Evolutionary conservation across 768 basidiomycete genomes (phyloP), one percentile per base, ranked within the genome.

Genomic region (Hortiboletus campestris): DNA sequence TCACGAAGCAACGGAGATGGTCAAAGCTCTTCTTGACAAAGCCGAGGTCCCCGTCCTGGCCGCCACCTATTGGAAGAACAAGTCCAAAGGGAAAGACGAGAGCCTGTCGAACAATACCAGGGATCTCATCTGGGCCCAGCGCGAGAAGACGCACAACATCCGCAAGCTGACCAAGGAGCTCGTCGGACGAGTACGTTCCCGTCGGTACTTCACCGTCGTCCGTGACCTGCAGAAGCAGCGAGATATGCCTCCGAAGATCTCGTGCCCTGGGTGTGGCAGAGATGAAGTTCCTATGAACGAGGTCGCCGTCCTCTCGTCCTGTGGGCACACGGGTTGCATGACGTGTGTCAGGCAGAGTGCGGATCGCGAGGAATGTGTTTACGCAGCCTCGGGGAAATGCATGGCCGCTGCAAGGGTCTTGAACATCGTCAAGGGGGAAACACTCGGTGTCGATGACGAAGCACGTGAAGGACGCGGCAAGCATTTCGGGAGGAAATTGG

Each of bases 181-280:
- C 48, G 86, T 91, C 28, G 93, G 92, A 31, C 89, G 94, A 46
- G 84, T 91, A 46, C 86, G 94, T 42, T 97, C 94, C 2, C 78
- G 92, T 35, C 89, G 94, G 42, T 97, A 93, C 75, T 97, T 98
- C 76, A 90, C 83, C 8, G 88, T 89, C 49, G 92, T 97, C 40
- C 88, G 92, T 41, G 90, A 94, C 63, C 78, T 95, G 41, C 94
- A 97, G 69, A 86, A 83, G 65, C 85, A 90, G 63, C 76, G 77
- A 28, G 84, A 85, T 31, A 73, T 72, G 12, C 84, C 85, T 10
- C 78, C 83, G 17, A 72, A 75, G 29, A 77, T 89, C 38, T 71
- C 78, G 10, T 93, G 91, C 60, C 84, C 86, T 6, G 69, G 69
- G 38, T 94, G 91, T 62, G 74, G 74, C 29, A 76, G 78, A 45